A percentile compares a stretch with the other conserved stretches of the same genome.
Conservation (phyloP, 2,329 filamentous ascomycete species). For the Pleoardoris graminearum region DNA sequence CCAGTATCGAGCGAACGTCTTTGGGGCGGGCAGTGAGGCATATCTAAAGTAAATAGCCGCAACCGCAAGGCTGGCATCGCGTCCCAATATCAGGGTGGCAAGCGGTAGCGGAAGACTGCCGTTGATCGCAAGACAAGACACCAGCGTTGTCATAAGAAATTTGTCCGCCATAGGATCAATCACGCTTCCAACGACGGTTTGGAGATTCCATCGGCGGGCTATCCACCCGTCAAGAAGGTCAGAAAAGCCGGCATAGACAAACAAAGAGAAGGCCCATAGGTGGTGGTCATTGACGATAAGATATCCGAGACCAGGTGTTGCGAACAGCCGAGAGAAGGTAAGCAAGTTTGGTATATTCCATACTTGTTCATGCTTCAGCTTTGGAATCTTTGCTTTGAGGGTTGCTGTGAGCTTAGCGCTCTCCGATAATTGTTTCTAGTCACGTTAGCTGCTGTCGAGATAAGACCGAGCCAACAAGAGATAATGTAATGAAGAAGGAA, state of each 20-base stretch:
- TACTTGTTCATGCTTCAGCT: constrained; percentile 72
- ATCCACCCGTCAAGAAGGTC: constrained; percentile 95
- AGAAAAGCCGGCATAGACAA: constrained; percentile 87
- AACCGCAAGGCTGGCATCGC: constrained; percentile 80
- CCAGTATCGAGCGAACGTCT: constrained; percentile 93
- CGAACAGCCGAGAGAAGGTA: constrained; percentile 80
- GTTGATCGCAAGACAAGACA: constrained; percentile 80
- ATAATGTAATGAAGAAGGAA: background rate
- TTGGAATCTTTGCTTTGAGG: constrained; percentile 33
- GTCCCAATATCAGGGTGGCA: constrained; percentile 84
- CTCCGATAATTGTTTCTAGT: constrained; percentile 10
- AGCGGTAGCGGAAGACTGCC: constrained; percentile 84
- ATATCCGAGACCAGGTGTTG: constrained; percentile 85
- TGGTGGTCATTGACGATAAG: constrained; percentile 83
- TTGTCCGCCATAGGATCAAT: constrained; percentile 95
- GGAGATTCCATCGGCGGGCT: constrained; percentile 80
- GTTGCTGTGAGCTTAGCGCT: constrained; percentile 31
- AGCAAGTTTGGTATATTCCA: constrained; percentile 95
- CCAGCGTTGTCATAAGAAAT: constrained; percentile 89
- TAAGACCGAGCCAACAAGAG: background rate
- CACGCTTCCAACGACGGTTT: constrained; percentile 92
- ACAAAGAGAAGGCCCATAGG: constrained; percentile 77
- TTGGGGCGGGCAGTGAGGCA: constrained; percentile 89
- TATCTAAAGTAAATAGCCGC: constrained; percentile 94
- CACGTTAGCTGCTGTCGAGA: constrained; percentile 1